Evolutionary conservation across 805 yeast species (phyloP).

Genomic region (Pichia paraexigua): DNA sequence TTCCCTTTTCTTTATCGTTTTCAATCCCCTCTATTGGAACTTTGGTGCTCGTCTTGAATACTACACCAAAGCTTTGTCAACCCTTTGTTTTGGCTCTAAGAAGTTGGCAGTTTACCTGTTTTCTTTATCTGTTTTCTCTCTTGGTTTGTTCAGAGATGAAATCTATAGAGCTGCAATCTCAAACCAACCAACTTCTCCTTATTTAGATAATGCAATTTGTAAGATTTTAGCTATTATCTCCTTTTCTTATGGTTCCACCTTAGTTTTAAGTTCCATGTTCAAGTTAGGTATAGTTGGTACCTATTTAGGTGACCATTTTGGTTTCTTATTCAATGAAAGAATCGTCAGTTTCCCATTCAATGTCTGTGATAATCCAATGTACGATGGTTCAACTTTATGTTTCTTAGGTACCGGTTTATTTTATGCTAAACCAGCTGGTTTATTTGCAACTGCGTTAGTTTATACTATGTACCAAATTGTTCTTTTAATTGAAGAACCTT

Average conservation of each 20-base stretch:
- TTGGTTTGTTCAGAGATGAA: slow-evolving; percentile 78
- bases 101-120: slow-evolving; percentile 76
- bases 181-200: slow-evolving; percentile 59
- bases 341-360: slow-evolving; percentile 93
- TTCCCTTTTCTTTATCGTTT: slow-evolving; percentile 62
- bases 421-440: slow-evolving; percentile 86
- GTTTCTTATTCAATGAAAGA: slow-evolving; percentile 83
- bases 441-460: slow-evolving; percentile 64
- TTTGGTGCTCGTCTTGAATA: slow-evolving; percentile 83
- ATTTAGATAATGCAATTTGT: slow-evolving; percentile 35
- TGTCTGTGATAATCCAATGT: slow-evolving; percentile 91
- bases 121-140: slow-evolving; percentile 74
- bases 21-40: slow-evolving; percentile 96
- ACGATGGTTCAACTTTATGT: slow-evolving; percentile 82
- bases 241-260: slow-evolving; percentile 66
- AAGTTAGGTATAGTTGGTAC: slow-evolving; percentile 94
- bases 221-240: slow-evolving; percentile 40
- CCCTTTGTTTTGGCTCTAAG: slow-evolving; percentile 56
- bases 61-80: slow-evolving; percentile 68
- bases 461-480: slow-evolving; percentile 79
- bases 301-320: slow-evolving; percentile 94
- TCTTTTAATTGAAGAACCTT: slow-evolving; percentile 87
- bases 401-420: slow-evolving; percentile 87
- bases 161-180: slow-evolving; percentile 63
- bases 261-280: slow-evolving; percentile 83